Evolutionary conservation across 257 asterid species (phyloP).

Genomic region (Euphrasia confusa): DNA sequence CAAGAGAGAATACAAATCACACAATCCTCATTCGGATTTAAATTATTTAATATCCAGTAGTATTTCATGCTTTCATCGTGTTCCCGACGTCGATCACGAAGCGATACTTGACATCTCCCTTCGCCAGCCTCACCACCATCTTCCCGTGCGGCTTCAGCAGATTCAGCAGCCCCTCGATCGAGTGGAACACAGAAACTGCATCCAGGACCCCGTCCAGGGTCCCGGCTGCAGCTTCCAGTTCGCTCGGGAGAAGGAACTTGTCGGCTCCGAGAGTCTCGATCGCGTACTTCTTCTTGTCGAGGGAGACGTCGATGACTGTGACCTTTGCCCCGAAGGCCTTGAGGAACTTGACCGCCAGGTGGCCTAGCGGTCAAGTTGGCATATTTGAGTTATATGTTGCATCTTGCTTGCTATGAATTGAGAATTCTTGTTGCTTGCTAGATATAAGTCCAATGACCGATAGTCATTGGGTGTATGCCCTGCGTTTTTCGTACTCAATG

Average conservation of each 20-base stretch:
- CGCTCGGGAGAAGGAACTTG: neutral
- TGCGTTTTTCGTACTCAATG: too few relatives aligned
- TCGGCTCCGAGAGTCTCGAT: neutral
- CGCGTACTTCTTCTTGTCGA: neutral
- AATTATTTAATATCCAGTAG: too few relatives aligned
- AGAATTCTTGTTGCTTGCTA: too few relatives aligned
- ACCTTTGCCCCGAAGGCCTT: neutral
- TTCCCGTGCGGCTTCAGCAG: conserved; percentile 10
- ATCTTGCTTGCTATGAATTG: too few relatives aligned
- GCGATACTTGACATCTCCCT: neutral
- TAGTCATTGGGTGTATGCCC: too few relatives aligned
- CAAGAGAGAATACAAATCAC: too few relatives aligned
- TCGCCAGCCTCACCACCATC: neutral
- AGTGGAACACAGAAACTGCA: neutral
- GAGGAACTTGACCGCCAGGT: neutral
- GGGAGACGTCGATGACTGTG: neutral
- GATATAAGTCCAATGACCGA: too few relatives aligned
- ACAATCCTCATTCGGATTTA: too few relatives aligned
- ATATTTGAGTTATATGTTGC: too few relatives aligned
- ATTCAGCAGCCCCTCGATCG: neutral
- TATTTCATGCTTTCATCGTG: neutral
- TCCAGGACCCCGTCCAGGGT: neutral
- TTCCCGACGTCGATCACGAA: neutral
- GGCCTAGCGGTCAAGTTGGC: neutral
- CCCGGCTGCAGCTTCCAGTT: neutral